A percentile compares a stretch with the other conserved stretches of the same genome.
Evolutionary conservation across 805 yeast genomes (phyloP).

Genomic region (Candida easanensis): DNA sequence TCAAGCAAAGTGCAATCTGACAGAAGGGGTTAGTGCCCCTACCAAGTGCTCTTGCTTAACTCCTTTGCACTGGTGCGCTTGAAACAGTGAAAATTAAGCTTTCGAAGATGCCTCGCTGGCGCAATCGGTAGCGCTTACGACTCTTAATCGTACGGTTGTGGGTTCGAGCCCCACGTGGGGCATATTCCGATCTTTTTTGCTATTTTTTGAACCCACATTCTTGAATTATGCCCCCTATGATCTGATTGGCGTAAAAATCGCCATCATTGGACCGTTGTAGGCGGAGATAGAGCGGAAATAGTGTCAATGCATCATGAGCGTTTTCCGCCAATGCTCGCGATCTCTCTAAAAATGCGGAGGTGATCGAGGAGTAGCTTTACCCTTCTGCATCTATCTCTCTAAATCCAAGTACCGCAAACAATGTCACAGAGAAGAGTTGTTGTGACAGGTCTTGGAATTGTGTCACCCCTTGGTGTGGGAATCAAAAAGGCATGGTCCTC

Average conservation of each 20-base stretch:
- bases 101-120: conserved; percentile 29
- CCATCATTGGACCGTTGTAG: too few species aligned
- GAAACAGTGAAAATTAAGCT: not conserved
- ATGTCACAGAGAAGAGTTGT: conserved; percentile 57
- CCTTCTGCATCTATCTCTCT: not conserved
- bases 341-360: not conserved
- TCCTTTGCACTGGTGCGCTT: too few species aligned
- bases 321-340: not conserved
- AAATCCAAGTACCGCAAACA: not conserved
- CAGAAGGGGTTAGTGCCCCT: too few species aligned
- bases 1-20: too few species aligned
- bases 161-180: conserved; percentile 37
- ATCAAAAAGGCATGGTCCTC: conserved; percentile 50
- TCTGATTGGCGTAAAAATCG: not conserved
- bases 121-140: conserved; percentile 36
- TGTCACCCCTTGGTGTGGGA: conserved; percentile 85
- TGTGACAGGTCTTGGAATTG: conserved; percentile 85
- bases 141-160: conserved; percentile 35
- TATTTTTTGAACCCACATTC: not conserved
- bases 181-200: conserved; percentile 13
- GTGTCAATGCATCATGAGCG: too few species aligned
- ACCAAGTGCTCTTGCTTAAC: not conserved
- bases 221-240: not conserved
- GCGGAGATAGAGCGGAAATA: too few species aligned
- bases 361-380: not conserved